phyloP scores from a whole-genome alignment of 2,329 filamentous ascomycete species.

The Triangularia verruculosa region DNA sequence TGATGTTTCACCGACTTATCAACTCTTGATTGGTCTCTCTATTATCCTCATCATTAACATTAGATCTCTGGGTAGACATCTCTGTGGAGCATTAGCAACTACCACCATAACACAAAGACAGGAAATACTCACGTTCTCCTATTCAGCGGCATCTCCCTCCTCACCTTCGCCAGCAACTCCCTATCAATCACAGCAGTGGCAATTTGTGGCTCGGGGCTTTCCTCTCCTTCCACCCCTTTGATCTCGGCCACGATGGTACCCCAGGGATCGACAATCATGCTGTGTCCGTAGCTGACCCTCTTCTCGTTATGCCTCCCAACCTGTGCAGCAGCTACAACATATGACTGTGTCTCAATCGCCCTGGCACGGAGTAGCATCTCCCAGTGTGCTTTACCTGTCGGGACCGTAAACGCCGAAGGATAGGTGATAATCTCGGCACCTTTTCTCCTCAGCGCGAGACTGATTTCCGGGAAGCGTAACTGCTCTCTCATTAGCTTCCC shows the following conservation, averaged over 20 bases:
- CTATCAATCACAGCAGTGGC: slow-evolving; percentile 56
- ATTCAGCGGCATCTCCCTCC: slow-evolving; percentile 51
- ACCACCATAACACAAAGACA: background rate
- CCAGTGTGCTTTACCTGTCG: slow-evolving; percentile 86
- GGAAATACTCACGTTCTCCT: slow-evolving; percentile 46
- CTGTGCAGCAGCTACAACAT: slow-evolving; percentile 83
- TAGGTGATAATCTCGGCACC: slow-evolving; percentile 76
- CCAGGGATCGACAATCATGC: slow-evolving; percentile 85
- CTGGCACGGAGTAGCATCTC: slow-evolving; percentile 71
- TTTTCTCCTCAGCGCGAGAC: slow-evolving; percentile 31
- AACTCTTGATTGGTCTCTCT: background rate
- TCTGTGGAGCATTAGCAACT: slow-evolving; percentile 8
- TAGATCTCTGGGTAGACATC: slow-evolving; percentile 24
- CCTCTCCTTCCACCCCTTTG: slow-evolving; percentile 33
- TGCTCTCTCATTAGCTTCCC: background rate
- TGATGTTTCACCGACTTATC: background rate
- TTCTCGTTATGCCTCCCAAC: slow-evolving; percentile 56
- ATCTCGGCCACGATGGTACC: slow-evolving; percentile 68
- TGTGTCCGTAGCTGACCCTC: slow-evolving; percentile 79
- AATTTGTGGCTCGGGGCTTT: slow-evolving; percentile 44
- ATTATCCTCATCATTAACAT: background rate
- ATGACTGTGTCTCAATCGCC: slow-evolving; percentile 86
- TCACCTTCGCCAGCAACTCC: slow-evolving; percentile 44
- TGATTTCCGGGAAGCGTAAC: slow-evolving; percentile 29
- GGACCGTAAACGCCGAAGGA: slow-evolving; percentile 85